Conservation (phyloP, 768 basidiomycete species). For the Lyophyllum decastes region DNA sequence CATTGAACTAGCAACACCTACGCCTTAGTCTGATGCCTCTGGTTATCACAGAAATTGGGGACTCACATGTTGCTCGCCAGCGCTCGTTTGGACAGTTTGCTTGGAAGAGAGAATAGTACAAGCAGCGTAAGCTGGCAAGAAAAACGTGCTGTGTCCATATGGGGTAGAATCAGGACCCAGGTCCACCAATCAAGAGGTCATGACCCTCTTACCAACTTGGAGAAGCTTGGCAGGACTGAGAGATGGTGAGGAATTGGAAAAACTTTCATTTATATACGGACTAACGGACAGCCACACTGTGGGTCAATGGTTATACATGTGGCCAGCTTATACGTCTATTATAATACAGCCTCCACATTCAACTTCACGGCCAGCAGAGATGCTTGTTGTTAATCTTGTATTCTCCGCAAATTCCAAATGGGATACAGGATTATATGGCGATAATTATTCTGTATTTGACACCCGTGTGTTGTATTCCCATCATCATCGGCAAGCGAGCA, state of each 20-base stretch:
- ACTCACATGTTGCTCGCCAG: not conserved
- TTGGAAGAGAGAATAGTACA: not conserved
- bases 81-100: not conserved
- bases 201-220: not conserved
- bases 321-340: not conserved
- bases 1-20: slow-evolving; percentile 20
- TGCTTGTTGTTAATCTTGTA: too few relatives aligned
- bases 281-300: not conserved
- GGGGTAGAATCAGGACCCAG: not conserved
- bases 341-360: not conserved
- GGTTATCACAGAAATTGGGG: not conserved
- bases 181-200: not conserved
- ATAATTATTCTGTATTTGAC: too few relatives aligned
- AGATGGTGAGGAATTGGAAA: not conserved
- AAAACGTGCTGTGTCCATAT: slow-evolving; percentile 1
- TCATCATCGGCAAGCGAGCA: slow-evolving; percentile 5
- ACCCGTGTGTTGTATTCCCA: not conserved
- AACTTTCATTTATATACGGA: not conserved
- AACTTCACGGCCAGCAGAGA: not conserved
- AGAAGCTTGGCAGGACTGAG: not conserved
- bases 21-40: not conserved
- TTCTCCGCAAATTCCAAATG: too few relatives aligned
- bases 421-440: too few relatives aligned
- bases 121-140: not conserved
- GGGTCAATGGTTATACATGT: too few relatives aligned